Evolutionary conservation across 225 moss, liverwort and hornwort genomes (phyloP).

Genomic region (Physcomitrellopsis africana): DNA sequence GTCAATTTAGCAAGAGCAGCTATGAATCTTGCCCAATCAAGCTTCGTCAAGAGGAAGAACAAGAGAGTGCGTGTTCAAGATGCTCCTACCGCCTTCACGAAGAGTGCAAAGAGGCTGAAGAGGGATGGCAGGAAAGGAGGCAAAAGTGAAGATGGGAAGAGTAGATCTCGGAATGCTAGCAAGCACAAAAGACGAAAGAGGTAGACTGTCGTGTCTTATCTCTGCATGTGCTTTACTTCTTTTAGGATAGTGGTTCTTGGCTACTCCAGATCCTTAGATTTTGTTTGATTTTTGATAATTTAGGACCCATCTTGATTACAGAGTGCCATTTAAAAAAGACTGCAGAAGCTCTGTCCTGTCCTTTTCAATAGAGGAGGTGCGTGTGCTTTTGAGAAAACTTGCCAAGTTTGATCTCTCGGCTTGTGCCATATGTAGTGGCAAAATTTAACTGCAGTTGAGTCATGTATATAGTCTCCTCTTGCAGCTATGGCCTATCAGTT

Average conservation of each 20-base stretch:
- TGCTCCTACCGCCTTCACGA: conserved; percentile 71
- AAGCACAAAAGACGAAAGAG: conserved; percentile 73
- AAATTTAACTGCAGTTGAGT: conserved; percentile 29
- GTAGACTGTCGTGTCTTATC: conserved; percentile 25
- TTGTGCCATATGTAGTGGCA: conserved; percentile 30
- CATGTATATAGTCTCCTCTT: conserved; percentile 6
- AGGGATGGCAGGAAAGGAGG: conserved; percentile 44
- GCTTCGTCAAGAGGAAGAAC: conserved; percentile 64
- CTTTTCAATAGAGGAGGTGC: conserved; percentile 27
- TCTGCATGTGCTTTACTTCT: background rate
- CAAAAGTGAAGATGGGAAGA: conserved; percentile 52
- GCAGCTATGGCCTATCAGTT: no score
- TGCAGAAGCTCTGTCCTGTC: conserved; percentile 9
- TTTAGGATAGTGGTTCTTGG: conserved; percentile 14
- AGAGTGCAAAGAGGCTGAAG: conserved; percentile 55
- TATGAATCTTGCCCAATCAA: conserved; percentile 71
- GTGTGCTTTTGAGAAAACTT: conserved; percentile 1
- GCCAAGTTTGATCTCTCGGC: conserved; percentile 11
- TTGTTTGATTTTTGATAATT: conserved; percentile 23
- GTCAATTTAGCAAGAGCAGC: conserved; percentile 81
- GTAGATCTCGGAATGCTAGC: conserved; percentile 54
- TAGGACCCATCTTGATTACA: conserved; percentile 6
- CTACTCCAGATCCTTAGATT: conserved; percentile 28
- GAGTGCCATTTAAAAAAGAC: conserved; percentile 16
- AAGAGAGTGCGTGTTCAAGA: conserved; percentile 61